These are phyloP conservation scores for Mucor lusitanicus DNA, from an alignment of 371 early-diverging fungal genomes.

Conservation along the genomic window DNA sequence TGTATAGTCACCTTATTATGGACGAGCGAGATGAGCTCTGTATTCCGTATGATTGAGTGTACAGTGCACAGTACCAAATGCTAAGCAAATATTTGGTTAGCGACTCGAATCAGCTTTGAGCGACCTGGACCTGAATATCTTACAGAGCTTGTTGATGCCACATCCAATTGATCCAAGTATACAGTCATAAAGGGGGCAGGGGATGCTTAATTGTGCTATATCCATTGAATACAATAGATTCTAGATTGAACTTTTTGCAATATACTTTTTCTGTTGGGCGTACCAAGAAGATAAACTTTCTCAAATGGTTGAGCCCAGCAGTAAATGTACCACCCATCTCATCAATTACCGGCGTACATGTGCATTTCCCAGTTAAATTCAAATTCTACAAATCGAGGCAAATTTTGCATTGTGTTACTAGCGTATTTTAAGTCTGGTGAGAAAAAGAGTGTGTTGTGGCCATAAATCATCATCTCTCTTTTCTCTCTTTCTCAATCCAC, in stretches of 20 bases:
- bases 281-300: neutral
- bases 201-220: neutral
- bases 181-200: too few relatives aligned
- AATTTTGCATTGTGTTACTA: neutral
- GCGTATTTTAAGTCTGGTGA: neutral
- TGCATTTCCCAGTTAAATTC: slow-evolving; percentile 2
- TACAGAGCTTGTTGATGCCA: neutral
- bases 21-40: too few relatives aligned
- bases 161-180: neutral
- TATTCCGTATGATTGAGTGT: too few relatives aligned
- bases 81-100: too few relatives aligned
- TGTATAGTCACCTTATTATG: too few relatives aligned
- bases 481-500: neutral
- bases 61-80: too few relatives aligned
- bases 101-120: neutral
- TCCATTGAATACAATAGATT: neutral
- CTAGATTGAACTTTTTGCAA: neutral
- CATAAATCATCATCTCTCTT: neutral
- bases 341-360: neutral
- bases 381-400: slow-evolving; percentile 2
- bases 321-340: neutral
- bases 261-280: neutral
- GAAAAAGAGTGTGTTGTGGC: neutral
- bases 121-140: neutral
- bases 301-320: neutral